Evolutionary conservation across 1,284 basidiomycete species (phyloP), one percentile per base, ranked within the genome.

Genomic region (Puccinia polysora): DNA sequence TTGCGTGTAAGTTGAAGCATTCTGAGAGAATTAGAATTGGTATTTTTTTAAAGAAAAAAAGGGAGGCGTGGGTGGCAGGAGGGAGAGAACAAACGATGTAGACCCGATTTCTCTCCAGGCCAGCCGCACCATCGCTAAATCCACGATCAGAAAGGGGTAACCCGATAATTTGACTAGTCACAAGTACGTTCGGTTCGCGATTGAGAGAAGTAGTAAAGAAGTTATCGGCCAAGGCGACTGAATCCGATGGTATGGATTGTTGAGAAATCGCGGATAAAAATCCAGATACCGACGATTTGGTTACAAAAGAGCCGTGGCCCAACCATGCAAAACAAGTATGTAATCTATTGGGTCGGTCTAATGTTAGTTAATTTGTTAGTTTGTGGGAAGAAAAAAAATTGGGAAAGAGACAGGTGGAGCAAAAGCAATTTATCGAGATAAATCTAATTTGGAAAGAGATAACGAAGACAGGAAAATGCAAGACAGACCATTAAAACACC

Each of bases 251-350:
- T n/a, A 71, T 2, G 30, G 40, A 30, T 30, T 34, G 47, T 34
- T 43, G 15, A 49, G 52, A 69, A 5, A 75, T 43, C 0, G 67
- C 65, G 1, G 73, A 62, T 28, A 79, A 74, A 64, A 75, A 78
- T 2, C 59, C 50, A 4, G 56, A 65, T 52, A 76, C 77, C 25
- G 74, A 67, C 1, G 15, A 12, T 7, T 74, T 75, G 0, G 77
- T 75, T 1, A 73, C 65, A 58, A 79, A 78, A 14, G 77, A 75
- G 34, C 78, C 77, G 2, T 75, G 77, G 4, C 77, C 77, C 12
- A 78, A 65, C 77, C 77, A 79, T 45, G 77, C 69, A 69, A 79
- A 78, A 65, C 77, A 78, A 32, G 78, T 75, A 56, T 79, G 76
- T 38, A 69, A 60, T 38, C 30, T 50, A 34, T 50, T 50, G 12